Evolutionary conservation across 768 basidiomycete species (phyloP), one percentile per base, ranked within the genome.

Genomic region (Amanita exitialis): DNA sequence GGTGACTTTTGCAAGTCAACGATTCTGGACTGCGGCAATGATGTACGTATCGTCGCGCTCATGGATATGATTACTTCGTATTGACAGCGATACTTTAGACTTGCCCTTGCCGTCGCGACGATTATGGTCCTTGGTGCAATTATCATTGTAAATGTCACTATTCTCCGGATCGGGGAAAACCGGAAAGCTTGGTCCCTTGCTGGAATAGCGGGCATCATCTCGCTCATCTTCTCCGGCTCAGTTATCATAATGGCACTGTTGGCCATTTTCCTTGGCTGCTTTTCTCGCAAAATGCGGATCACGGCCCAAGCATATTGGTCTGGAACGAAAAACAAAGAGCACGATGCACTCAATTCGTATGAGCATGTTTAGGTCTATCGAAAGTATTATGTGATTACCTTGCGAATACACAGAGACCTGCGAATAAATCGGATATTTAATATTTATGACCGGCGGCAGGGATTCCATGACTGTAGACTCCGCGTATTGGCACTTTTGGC

Each of bases 1-100:
- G 28, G 41, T 57, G 13, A 45, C 53, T 35, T 63, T 63, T 38
- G 58, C 56, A 13, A 58, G 57, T 41, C 62, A 61, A 30, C 53
- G 53, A 21, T 46, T 57, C 37, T 63, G 62, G 62, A 62, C 59
- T 9, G 45, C 57, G 15, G 30, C 55, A 27, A 48, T 57, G 23
- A 50, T 45, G 57, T 56, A 50, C n/a, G n/a, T 35, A 1, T 37
- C n/a, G n/a, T n/a, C n/a, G n/a, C n/a, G 20, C 6, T 1, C 36
- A 10, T 34, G 9, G 12, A 3, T 21, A 4, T 5, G 3, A 13
- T 7, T 9, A 3, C 18, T 27, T 13, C 13, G 5, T 21, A 12
- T 10, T 44, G 8, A 23, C 12, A 8, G 30, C 13, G 5, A 28
- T n/a, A 32, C 53, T 32, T 41, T 32, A 53, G 55, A 54, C 10